Base-by-base conservation (phyloP, 257 asterid species). In the Przewalskia tangutica region DNA sequence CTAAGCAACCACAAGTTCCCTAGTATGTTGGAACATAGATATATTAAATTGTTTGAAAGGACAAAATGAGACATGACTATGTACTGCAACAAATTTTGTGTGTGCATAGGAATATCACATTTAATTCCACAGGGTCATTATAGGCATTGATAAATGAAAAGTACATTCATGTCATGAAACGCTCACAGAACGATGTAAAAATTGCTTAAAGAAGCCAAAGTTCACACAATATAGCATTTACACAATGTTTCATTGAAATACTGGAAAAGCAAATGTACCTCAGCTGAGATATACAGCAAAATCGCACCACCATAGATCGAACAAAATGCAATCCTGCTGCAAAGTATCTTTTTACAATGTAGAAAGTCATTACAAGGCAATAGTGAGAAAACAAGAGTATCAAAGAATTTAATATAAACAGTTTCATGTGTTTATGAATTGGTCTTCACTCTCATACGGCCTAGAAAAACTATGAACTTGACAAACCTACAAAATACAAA, bases 401-500 rank as follows among this genome's bases (percentile, higher is more conserved):
- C 65, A 38, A 32, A 60, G 40, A 48, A 84, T 40, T 13, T 54
- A 62, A 80, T 51, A 54, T 62, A 11, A 34, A 44, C 77, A 56
- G 62, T 79, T 48, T 34, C 40, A 59, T 81, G 62, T 64, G 56
- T 63, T 48, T 12, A 53, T 76, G 79, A 58, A 71, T 34, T 78
- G 76, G 48, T 85, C 53, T 60, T 80, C 32, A 46, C 71, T 86
- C 68, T 60, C 77, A 67, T 63, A 83, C 82, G 54, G 77, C 67
- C 82, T 85, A 82, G 50, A 38, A 62, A 76, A 81, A 59, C 40
- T 59, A 63, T 50, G 77, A 36, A 66, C 84, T 48, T 66, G 44
- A 73, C 88, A 83, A 88, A 84, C 51, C 84, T 85, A 87, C 88
- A 86, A 84, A 87, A 68, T 36, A 64, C 85, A 32, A 64, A 59